phyloP scores from a whole-genome alignment of 805 yeast species.

The Lipomyces lipofer region DNA sequence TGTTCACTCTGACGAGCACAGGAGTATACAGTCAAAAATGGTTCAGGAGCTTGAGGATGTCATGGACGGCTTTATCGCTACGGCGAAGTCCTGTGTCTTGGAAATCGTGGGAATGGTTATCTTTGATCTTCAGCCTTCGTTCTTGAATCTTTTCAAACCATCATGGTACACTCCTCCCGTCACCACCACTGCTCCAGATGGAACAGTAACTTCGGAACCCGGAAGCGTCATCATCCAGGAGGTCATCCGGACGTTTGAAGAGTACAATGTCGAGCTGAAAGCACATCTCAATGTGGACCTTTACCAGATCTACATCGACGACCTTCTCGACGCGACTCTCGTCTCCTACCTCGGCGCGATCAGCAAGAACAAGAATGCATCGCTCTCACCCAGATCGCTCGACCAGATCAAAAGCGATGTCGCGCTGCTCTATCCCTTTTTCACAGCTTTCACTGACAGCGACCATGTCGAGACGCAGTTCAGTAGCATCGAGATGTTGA shows the following conservation, averaged over 20 bases:
- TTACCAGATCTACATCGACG: constrained; percentile 55
- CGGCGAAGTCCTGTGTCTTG: constrained; percentile 64
- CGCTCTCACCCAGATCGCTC: constrained; percentile 35
- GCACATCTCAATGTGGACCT: constrained; percentile 54
- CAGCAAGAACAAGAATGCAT: constrained; percentile 39
- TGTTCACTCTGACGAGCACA: constrained; percentile 25
- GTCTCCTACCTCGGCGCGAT: constrained; percentile 52
- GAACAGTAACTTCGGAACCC: constrained; percentile 8
- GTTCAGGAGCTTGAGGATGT: constrained; percentile 51
- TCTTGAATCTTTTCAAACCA: constrained; percentile 62
- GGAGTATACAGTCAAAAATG: constrained; percentile 18
- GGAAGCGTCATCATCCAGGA: constrained; percentile 46
- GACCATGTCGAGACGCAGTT: constrained; percentile 51
- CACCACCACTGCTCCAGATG: constrained; percentile 16
- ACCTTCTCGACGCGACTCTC: constrained; percentile 53
- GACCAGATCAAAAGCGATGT: constrained; percentile 64
- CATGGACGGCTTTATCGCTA: constrained; percentile 77
- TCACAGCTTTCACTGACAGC: constrained; percentile 48
- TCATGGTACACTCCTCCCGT: constrained; percentile 63
- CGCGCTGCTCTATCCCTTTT: constrained; percentile 53
- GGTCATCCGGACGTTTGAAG: constrained; percentile 70
- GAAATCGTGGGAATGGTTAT: constrained; percentile 61
- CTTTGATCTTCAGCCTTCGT: constrained; percentile 67
- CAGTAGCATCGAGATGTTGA: constrained; percentile 59
- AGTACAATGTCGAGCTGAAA: constrained; percentile 67